Evolutionary conservation across 2,329 filamentous ascomycete genomes (phyloP), one percentile per base, ranked within the genome.

Genomic region (Verruconis gallopava): DNA sequence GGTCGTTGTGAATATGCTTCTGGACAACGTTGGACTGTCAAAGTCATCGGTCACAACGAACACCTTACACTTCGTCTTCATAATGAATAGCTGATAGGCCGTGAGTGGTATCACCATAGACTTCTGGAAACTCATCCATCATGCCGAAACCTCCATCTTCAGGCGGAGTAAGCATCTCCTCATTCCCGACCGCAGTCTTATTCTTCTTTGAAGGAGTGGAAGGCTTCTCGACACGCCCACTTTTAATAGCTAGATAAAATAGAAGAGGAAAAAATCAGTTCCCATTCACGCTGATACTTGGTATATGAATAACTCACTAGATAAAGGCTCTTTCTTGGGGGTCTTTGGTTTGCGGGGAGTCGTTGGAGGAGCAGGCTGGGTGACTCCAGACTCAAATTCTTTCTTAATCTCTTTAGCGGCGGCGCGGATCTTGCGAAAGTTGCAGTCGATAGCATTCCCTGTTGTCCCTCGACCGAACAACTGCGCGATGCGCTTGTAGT

Each of bases 361-460:
- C 15, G 38, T 33, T n/a, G 18, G 30, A 2, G 46, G 35, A 40
- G 48, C 47, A n/a, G n/a, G n/a, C 32, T 32, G 34, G 5, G 46
- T 44, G 12, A 37, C 53, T 2, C 44, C 37, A 1, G 37, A 11
- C 2, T 44, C 41, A 2, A 52, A 50, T 4, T 58, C 55, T 3
- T 51, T 51, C 32, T 54, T 53, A 12, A 69, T 54, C 0, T 48
- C 46, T 0, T 54, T 51, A 0, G 67, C 65, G 1, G 54, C 38
- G 37, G 61, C 61, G 37, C 67, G 69, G 45, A 61, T 63, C 36
- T 57, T 59, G 34, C 66, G 63, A 25, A 72, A 61, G 2, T 59
- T 61, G 34, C 59, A 58, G 46, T 72, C 63, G 18, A 73, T 60
- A 0, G 67, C 55, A 45, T 70, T 57, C 53, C 68, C 69, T 0